Conservation (phyloP, 768 basidiomycete species). For the Boletales sp. region DNA sequence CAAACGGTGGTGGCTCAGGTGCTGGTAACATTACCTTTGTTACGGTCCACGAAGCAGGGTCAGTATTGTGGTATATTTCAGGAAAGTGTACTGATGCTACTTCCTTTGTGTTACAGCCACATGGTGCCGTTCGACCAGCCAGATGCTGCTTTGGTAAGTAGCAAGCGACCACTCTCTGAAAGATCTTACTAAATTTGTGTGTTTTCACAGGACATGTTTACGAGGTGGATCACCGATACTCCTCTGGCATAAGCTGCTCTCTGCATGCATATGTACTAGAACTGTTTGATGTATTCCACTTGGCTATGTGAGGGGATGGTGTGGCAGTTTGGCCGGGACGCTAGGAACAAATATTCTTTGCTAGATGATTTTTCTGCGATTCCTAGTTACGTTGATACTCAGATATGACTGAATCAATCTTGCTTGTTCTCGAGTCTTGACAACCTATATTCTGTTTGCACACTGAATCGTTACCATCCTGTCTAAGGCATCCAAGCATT, state of each 20-base stretch:
- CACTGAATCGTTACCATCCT: too few relatives aligned
- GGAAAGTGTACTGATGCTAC: constrained; percentile 1
- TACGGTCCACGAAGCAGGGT: constrained; percentile 77
- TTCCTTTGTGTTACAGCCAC: constrained; percentile 47
- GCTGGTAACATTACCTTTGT: constrained; percentile 89
- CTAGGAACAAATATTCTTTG: too few relatives aligned
- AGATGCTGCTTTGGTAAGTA: constrained; percentile 71
- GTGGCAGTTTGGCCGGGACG: background rate
- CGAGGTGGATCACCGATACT: constrained; percentile 52
- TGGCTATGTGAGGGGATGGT: too few relatives aligned
- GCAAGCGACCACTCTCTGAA: background rate
- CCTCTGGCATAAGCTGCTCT: constrained; percentile 36
- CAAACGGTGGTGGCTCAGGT: constrained; percentile 57
- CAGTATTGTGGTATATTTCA: constrained; percentile 23
- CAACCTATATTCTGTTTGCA: too few relatives aligned
- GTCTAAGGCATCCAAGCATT: too few relatives aligned
- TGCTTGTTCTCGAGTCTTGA: too few relatives aligned
- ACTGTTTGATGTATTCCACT: background rate
- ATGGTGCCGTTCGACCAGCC: constrained; percentile 93
- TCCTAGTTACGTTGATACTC: too few relatives aligned
- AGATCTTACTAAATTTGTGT: background rate
- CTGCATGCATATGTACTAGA: too few relatives aligned
- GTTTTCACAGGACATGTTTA: constrained; percentile 50
- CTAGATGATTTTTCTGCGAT: too few relatives aligned
- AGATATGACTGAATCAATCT: too few relatives aligned